Evolutionary conservation across 345 rosid species (phyloP), one percentile per base, ranked within the genome.

Genomic region (Noccaea caerulescens): DNA sequence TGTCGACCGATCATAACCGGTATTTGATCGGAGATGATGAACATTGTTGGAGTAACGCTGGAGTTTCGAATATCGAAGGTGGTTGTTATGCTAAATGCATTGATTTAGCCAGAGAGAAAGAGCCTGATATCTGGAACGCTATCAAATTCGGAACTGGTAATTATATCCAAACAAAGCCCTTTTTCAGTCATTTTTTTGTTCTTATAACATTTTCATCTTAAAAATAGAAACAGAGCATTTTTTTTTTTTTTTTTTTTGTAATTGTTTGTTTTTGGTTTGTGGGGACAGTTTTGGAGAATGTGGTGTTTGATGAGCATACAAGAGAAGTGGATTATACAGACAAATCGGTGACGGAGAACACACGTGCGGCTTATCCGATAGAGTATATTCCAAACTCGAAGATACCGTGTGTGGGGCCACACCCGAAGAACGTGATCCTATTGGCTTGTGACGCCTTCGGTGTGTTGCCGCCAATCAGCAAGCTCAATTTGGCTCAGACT

Each of bases 1-100:
- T 94, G 80, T 94, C 99, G 6, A 94, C 99, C 27, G 99, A 94
- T 81, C 96, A 90, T 43, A 94, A 91, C 63, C 64, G 99, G 68
- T 88, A 80, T 59, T 81, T 94, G 56, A 91, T 94, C 27, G 99
- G 99, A 9, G 99, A 91, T 36, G 99, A 94, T 47, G 99, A 94
- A 42, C 96, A 94, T 71, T 91, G 98, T 66, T 94, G 99, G 99
- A 78, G 89, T 56, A 92, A 87, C 32, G 76, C 81, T 12, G 95
- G 99, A 38, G 98, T 94, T 33, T 94, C 99, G 4, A 94, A 94
- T 59, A 91, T 94, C 30, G 99, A 94, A 84, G 99, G 99, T 6
- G 99, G 98, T 14, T 91, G 99, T 85, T 94, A 94, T 63, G 99
- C 99, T 6, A 94, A 94, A 75, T 94, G 99, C 81, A 84, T 94